phyloP scores from a whole-genome alignment of 2,329 filamentous ascomycete species.

The Fusarium pilosicola region DNA sequence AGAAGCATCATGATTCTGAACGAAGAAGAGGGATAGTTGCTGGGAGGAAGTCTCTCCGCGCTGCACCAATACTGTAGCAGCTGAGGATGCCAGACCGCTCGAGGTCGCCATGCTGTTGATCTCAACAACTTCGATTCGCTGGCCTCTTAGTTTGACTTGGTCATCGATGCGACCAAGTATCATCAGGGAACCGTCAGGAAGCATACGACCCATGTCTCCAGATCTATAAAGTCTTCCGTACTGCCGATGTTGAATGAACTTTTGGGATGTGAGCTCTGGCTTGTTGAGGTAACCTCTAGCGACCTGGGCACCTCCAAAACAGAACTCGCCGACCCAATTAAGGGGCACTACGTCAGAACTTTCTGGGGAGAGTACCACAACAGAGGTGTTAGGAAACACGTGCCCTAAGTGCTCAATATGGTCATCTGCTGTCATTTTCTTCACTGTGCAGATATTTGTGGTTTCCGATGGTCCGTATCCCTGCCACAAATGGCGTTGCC shows the following conservation, averaged over 20 bases:
- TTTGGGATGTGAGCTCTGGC: conserved; percentile 68
- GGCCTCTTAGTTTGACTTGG: conserved; percentile 84
- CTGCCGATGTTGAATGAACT: conserved; percentile 74
- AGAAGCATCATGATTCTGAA: conserved; percentile 51
- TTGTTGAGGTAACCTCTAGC: conserved; percentile 77
- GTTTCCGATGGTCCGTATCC: conserved; percentile 88
- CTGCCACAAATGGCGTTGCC: conserved; percentile 78
- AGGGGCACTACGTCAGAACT: conserved; percentile 67
- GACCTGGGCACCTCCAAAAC: conserved; percentile 87
- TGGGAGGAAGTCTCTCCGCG: conserved; percentile 52
- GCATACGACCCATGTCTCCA: conserved; percentile 82
- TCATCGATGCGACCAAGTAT: conserved; percentile 80
- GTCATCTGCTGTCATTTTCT: conserved; percentile 67
- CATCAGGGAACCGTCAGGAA: conserved; percentile 78
- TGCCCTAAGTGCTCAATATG: conserved; percentile 80
- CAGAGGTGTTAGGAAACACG: conserved; percentile 79
- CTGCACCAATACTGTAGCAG: conserved; percentile 69
- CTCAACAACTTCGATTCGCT: conserved; percentile 81
- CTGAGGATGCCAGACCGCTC: conserved; percentile 65
- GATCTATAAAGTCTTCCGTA: conserved; percentile 83
- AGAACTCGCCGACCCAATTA: conserved; percentile 83
- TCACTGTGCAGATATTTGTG: conserved; percentile 87
- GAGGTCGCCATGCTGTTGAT: conserved; percentile 72
- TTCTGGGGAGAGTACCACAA: conserved; percentile 66
- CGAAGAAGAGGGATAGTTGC: conserved; percentile 76